Conservation (phyloP, 2,329 filamentous ascomycete genomes). For the Beauveria varroae region DNA sequence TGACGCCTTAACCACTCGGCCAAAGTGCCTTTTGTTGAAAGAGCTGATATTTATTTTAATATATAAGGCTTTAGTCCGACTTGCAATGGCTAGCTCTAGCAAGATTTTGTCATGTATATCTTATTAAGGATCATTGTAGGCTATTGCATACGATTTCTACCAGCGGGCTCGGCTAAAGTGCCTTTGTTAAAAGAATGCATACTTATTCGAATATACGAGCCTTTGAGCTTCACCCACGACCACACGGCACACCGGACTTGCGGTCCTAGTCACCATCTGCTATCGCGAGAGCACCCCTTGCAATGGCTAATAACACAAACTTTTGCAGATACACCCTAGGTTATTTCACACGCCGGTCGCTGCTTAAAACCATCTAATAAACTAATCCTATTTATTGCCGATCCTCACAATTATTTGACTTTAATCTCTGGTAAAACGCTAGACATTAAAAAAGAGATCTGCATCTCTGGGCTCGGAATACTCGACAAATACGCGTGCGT, state of each 20-base stretch:
- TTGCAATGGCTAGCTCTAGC: too few relatives aligned
- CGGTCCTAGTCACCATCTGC: background rate
- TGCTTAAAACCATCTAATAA: background rate
- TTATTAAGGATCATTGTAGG: too few relatives aligned
- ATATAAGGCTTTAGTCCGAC: too few relatives aligned
- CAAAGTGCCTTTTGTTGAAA: too few relatives aligned
- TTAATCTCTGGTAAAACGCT: background rate
- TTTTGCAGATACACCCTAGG: background rate
- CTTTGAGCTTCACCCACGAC: too few relatives aligned
- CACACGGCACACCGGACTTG: background rate
- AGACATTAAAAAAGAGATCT: background rate
- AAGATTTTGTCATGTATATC: too few relatives aligned
- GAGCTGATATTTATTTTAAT: too few relatives aligned
- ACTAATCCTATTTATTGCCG: background rate
- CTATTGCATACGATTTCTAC: too few relatives aligned
- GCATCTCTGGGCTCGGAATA: slow-evolving; percentile 14
- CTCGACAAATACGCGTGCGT: slow-evolving; percentile 25
- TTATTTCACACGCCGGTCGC: slow-evolving; percentile 5
- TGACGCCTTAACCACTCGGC: too few relatives aligned
- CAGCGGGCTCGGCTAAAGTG: too few relatives aligned
- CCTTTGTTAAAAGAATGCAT: too few relatives aligned
- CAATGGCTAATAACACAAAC: background rate
- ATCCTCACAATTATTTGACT: background rate
- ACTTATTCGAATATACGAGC: too few relatives aligned
- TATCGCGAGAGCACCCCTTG: background rate